phyloP scores from a whole-genome alignment of 2,329 filamentous ascomycete species.

The Hypocrella siamensis region DNA sequence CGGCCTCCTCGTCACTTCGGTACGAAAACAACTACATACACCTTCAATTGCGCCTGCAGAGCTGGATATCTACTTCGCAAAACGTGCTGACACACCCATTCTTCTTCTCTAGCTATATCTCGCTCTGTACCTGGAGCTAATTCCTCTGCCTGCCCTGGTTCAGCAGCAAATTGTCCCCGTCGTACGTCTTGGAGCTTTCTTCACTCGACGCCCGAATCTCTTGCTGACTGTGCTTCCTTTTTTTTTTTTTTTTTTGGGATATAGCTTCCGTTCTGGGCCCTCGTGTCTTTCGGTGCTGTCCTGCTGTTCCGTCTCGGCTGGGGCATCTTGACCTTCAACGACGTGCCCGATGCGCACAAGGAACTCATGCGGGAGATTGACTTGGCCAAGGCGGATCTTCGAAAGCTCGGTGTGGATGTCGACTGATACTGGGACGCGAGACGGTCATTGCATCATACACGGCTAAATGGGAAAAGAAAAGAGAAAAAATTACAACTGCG shows the following conservation, averaged over 20 bases:
- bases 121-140: conserved; percentile 65
- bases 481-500: not conserved
- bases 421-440: too few species aligned
- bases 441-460: not conserved
- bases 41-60: conserved; percentile 10
- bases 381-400: conserved; percentile 57
- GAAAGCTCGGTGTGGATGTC: conserved; percentile 59
- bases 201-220: not conserved
- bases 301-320: conserved; percentile 83
- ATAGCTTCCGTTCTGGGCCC: conserved; percentile 81
- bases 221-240: not conserved
- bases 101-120: conserved; percentile 68
- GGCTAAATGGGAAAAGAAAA: not conserved
- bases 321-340: conserved; percentile 92
- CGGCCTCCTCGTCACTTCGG: conserved; percentile 73
- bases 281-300: conserved; percentile 83
- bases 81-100: too few species aligned
- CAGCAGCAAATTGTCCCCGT: conserved; percentile 78
- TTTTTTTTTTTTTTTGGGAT: not conserved
- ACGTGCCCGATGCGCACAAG: conserved; percentile 78
- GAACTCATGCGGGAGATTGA: conserved; percentile 81
- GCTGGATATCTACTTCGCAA: too few species aligned
- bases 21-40: conserved; percentile 27
- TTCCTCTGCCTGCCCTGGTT: conserved; percentile 62
- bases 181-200: conserved; percentile 36